Evolutionary conservation across 495 filamentous ascomycete species (phyloP), one percentile per base, ranked within the genome.

Genomic region (Filosporella fistucella): DNA sequence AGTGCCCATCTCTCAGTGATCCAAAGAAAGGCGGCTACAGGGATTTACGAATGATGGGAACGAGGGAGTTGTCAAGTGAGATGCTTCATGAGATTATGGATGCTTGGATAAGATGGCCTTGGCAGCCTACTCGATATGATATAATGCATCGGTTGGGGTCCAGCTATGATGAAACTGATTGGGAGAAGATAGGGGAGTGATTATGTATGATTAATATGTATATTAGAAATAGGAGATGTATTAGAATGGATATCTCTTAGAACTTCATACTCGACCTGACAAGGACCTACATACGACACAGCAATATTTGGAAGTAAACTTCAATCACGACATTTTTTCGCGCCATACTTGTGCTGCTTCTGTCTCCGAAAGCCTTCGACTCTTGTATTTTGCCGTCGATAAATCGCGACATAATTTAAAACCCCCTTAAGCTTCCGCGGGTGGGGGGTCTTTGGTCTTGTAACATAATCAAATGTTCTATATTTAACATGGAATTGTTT

Each of bases 41-140:
- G 4, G 22, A 61, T 12, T 61, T 66, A 12, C 56, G 60, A 9
- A 47, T 66, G 40, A 49, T 75, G 18, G 52, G 59, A 6, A 48
- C 66, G 13, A 56, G 81, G n/a, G 52, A 55, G 17, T 39, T 84
- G 17, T 69, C 60, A 17, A 48, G 58, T 43, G 49, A 50, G 18
- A 74, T 81, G 63, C 52, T 74, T 30, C 56, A 70, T n/a, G 72
- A 74, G 35, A 54, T 84, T 5, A 24, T 70, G 2, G 62, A 70
- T 47, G 66, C 68, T 10, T 85, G 74, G 71, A 63, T 70, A 60
- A 57, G 66, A 24, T 85, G 81, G 80, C 78, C 80, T n/a, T 83
- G 80, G 39, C 57, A 58, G n/a, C 74, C 75, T 1, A 45, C 32
- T 3, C 70, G 68, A 29, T 12, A 46, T 20, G 66, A 76, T 35